Evolutionary conservation across 169 alveolate species (phyloP), one percentile per base, ranked within the genome.

Genomic region (Theileria annulata): DNA sequence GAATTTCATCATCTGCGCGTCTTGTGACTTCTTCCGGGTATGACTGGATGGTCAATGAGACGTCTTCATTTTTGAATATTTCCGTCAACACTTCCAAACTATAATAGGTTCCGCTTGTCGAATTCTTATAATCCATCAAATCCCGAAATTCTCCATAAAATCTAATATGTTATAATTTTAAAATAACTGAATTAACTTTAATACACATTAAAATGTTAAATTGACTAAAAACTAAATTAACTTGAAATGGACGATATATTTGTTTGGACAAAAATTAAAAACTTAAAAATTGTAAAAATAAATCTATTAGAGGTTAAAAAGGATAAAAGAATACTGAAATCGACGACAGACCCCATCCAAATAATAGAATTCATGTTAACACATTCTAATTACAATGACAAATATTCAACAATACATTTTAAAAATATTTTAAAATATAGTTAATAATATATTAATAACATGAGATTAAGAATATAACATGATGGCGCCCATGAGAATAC

Each of bases 401-500:
- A n/a, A n/a, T n/a, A n/a, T n/a, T n/a, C n/a, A n/a, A n/a, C n/a
- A n/a, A n/a, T n/a, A n/a, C n/a, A n/a, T n/a, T n/a, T n/a, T n/a
- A n/a, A n/a, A n/a, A n/a, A n/a, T n/a, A n/a, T n/a, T n/a, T n/a
- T n/a, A n/a, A n/a, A 42, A 42, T 42, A 8, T 42, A 42, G 13
- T 10, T 42, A 42, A 42, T 42, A 42, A 42, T 42, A 42, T 8
- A 42, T 12, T 42, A 42, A 42, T 42, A 42, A 42, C 15, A 42
- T 42, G 51, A 42, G 84, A 58, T 88, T 88, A 94, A 12, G 96
- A 92, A 84, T 92, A 94, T 73, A 94, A 77, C 82, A 94, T 85
- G 72, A 94, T 93, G 3, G 96, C 97, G 67, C 95, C 87, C 96
- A 94, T 94, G 69, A 94, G 85, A 48, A 94, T 95, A 86, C 95